Conservation (phyloP, 768 basidiomycete species). For the Termitomyces sp. region DNA sequence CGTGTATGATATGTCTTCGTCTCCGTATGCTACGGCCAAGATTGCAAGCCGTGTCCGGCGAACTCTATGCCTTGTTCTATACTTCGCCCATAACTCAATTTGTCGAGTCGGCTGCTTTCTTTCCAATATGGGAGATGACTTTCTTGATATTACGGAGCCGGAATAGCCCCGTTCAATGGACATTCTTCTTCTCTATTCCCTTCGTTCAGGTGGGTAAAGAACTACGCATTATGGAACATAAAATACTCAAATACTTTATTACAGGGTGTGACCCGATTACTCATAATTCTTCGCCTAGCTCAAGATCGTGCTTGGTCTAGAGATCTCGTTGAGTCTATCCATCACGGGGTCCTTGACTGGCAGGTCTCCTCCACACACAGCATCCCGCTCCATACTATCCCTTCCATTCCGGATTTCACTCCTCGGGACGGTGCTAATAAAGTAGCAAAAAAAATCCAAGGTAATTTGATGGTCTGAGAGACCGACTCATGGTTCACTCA, state of each 20-base stretch:
- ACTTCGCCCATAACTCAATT: slow-evolving; percentile 28
- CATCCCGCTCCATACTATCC: slow-evolving; percentile 13
- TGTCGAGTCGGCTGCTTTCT: slow-evolving; percentile 34
- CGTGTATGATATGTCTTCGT: slow-evolving; percentile 22
- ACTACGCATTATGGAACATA: not conserved
- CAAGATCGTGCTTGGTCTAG: slow-evolving; percentile 19
- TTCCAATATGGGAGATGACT: slow-evolving; percentile 27
- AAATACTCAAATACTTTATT: not conserved
- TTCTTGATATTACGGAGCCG: slow-evolving; percentile 21
- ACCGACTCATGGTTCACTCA: not conserved
- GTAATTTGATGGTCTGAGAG: not conserved
- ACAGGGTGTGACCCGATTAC: slow-evolving; percentile 16
- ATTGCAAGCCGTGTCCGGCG: slow-evolving; percentile 28
- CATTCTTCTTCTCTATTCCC: slow-evolving; percentile 26
- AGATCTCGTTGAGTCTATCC: slow-evolving; percentile 14
- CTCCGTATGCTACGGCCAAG: slow-evolving; percentile 26
- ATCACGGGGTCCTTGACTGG: slow-evolving; percentile 16
- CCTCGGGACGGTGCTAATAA: not conserved
- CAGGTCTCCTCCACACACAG: slow-evolving; percentile 17
- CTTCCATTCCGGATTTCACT: slow-evolving; percentile 7
- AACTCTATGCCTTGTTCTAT: slow-evolving; percentile 30
- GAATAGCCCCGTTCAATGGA: slow-evolving; percentile 20
- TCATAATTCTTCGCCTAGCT: slow-evolving; percentile 16
- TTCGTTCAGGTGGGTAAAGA: slow-evolving; percentile 23
- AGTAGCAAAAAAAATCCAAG: not conserved